Evolutionary conservation across 2,329 filamentous ascomycete species (phyloP).

Genomic region (Aspergillus melleus): DNA sequence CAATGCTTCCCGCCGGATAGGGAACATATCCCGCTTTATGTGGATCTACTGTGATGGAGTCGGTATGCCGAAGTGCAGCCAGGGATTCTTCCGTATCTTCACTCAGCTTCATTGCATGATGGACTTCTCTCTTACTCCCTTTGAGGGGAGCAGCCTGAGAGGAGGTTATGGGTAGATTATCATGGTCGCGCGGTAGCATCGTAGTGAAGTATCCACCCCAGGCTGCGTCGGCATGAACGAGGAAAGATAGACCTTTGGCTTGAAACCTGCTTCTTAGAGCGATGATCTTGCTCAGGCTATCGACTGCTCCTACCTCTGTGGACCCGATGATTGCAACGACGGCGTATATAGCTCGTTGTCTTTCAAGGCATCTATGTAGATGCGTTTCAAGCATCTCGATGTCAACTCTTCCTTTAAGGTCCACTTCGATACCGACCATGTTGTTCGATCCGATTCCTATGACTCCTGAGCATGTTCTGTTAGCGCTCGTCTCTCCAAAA

Average conservation of each 20-base stretch:
- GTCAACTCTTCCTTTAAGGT: conserved; percentile 43
- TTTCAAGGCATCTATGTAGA: conserved; percentile 19
- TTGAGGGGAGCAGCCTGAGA: not conserved
- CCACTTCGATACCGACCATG: conserved; percentile 43
- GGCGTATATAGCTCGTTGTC: conserved; percentile 39
- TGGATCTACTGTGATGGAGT: conserved; percentile 51
- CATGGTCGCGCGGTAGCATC: conserved; percentile 38
- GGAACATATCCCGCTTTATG: conserved; percentile 52
- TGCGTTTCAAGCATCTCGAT: conserved; percentile 18
- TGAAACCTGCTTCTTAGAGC: conserved; percentile 44
- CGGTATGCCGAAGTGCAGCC: conserved; percentile 40
- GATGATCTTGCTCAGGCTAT: conserved; percentile 42
- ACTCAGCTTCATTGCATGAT: conserved; percentile 21
- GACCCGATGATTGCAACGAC: conserved; percentile 51
- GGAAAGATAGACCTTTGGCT: conserved; percentile 45
- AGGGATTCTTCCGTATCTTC: conserved; percentile 37
- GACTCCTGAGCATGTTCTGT: conserved; percentile 33
- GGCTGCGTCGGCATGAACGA: conserved; percentile 51
- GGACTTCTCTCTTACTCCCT: conserved; percentile 16
- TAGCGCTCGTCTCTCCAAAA: not conserved
- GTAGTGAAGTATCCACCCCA: conserved; percentile 54
- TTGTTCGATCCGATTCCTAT: conserved; percentile 48
- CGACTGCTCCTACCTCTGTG: conserved; percentile 52
- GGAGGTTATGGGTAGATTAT: not conserved
- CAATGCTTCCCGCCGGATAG: conserved; percentile 49